phyloP scores from a whole-genome alignment of 345 rosid species.

The Eutrema heterophyllum region DNA sequence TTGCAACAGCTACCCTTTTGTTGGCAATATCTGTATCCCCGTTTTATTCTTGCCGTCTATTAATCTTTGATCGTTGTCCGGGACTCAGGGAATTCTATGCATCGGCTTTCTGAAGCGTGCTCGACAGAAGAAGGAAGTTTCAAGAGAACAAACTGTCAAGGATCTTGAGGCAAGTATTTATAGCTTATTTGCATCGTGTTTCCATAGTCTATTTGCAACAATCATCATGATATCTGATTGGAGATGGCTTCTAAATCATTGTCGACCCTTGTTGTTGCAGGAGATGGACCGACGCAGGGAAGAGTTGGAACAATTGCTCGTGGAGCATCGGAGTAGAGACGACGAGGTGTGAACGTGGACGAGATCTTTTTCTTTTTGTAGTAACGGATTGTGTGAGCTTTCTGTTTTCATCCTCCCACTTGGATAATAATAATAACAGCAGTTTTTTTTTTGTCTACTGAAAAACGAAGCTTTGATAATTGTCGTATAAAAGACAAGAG shows the following conservation, averaged over 20 bases:
- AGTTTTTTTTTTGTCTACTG: not conserved
- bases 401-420: constrained; percentile 13
- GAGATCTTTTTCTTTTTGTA: constrained; percentile 1
- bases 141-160: constrained; percentile 77
- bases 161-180: constrained; percentile 68
- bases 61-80: not conserved
- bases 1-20: not conserved
- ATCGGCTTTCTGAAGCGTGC: constrained; percentile 81
- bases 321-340: constrained; percentile 39
- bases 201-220: not conserved
- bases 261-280: constrained; percentile 33
- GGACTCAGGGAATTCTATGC: constrained; percentile 75
- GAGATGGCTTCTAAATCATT: not conserved
- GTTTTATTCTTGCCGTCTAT: not conserved
- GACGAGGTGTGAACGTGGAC: constrained; percentile 15
- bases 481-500: not conserved
- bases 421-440: not conserved
- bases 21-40: not conserved
- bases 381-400: constrained; percentile 14
- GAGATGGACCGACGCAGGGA: constrained; percentile 74
- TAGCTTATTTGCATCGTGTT: not conserved
- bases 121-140: constrained; percentile 56
- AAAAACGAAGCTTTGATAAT: not conserved
- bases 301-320: constrained; percentile 81
- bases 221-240: not conserved